Conservation (phyloP, 768 basidiomycete genomes). For the Mycena galericulata region DNA sequence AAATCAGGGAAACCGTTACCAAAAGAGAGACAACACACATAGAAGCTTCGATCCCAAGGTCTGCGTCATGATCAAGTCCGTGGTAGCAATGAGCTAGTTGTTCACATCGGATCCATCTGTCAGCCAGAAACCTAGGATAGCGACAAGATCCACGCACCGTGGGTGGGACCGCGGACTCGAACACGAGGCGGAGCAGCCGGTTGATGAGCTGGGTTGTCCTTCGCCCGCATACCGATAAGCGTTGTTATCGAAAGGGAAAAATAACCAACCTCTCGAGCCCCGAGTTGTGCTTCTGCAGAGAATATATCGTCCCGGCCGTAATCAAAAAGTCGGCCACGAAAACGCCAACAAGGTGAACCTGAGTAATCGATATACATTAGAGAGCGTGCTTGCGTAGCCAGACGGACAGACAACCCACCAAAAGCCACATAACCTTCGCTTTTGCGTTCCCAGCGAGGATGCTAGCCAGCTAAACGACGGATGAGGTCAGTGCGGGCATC, state of each 20-base stretch:
- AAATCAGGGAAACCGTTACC: background rate
- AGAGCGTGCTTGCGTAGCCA: background rate
- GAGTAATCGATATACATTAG: no score
- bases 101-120: no score
- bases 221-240: background rate
- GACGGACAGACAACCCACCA: constrained; percentile 5
- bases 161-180: constrained; percentile 29
- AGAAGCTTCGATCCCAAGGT: constrained; percentile 21
- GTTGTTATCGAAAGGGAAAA: no score
- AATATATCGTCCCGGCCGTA: constrained; percentile 20
- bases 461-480: constrained; percentile 6
- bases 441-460: constrained; percentile 18
- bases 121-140: no score
- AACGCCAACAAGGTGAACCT: constrained; percentile 32
- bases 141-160: no score
- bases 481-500: no score
- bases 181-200: constrained; percentile 26
- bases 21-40: background rate
- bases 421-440: constrained; percentile 28
- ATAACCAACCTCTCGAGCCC: constrained; percentile 13
- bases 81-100: constrained; percentile 25
- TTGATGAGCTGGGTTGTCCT: constrained; percentile 27
- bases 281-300: constrained; percentile 8
- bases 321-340: constrained; percentile 25
- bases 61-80: constrained; percentile 29